A percentile compares a stretch with the other conserved stretches of the same genome.
These are phyloP conservation scores for Hanseniaspora mollemarum DNA, from an alignment of 805 yeast species.

Conservation along the genomic window DNA sequence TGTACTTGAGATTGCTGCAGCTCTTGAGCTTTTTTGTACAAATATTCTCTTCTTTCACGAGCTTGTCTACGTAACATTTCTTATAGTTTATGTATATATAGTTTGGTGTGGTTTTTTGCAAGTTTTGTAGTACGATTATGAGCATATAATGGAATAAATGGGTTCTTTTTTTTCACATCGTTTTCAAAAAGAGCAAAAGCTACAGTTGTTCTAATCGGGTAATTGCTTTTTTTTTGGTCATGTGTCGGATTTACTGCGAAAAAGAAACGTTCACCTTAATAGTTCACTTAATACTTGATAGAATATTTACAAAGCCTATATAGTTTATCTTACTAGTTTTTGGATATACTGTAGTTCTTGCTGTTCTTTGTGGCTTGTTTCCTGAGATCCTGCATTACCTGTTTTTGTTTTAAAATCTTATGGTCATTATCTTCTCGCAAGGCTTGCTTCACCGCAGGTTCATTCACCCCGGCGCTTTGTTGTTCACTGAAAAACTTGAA, in stretches of 20 bases:
- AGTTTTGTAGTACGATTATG: too few species aligned
- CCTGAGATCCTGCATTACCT: neutral
- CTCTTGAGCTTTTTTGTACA: constrained; percentile 78
- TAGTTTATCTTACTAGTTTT: too few species aligned
- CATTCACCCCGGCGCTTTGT: neutral
- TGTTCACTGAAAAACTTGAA: constrained; percentile 14
- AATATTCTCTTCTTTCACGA: constrained; percentile 87
- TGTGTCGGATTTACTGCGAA: neutral
- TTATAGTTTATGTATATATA: neutral
- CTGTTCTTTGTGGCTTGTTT: neutral
- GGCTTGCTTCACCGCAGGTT: neutral
- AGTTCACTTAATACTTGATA: neutral
- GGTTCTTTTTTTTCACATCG: neutral
- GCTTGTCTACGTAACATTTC: constrained; percentile 85
- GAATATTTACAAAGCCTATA: neutral
- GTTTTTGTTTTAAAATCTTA: neutral
- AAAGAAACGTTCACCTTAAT: neutral
- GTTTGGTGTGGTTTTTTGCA: neutral
- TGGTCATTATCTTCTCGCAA: neutral
- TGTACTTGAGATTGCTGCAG: constrained; percentile 78
- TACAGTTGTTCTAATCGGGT: neutral
- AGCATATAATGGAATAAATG: too few species aligned
- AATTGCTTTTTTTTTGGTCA: neutral
- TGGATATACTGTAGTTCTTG: neutral
- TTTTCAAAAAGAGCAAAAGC: too few species aligned